Base-by-base conservation (phyloP, 140 eudicot genomes). In the Bidens hawaiensis region DNA sequence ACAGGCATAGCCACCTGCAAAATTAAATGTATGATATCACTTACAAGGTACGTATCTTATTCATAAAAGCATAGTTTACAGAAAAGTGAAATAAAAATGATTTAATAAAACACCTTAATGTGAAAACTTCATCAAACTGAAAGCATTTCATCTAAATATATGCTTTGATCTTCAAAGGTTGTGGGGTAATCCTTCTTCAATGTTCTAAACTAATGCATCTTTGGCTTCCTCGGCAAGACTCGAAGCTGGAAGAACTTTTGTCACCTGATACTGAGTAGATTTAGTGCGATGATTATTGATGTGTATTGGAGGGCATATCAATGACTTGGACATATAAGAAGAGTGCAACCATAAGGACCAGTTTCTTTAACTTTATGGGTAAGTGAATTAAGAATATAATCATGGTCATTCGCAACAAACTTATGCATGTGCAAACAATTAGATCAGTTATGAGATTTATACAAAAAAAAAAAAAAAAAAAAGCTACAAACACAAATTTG, bases 141-240 rank as follows among this genome's bases (percentile, higher is more conserved):
- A 84, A 78, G 33, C 93, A 84, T 61, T 80, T 80, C 91, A 84
- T 78, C 67, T 84, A 87, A 15, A 84, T 58, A 69, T 78, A 85
- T 64, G 93, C 87, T 15, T 85, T 85, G 54, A 84, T 84, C 67
- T 81, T 84, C 69, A 84, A 65, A 3, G 93, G 93, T 59, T 84
- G 93, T 10, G 93, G 93, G 50, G 93, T 84, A 87, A 84, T 84
- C 24, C 87, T 67, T 59, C 93, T 76, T 62, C 87, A 46, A 84
- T 81, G 69, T 81, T 84, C 62, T 79, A 78, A 22, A 81, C 75
- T 10, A 84, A 61, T 60, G 91, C 80, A n/a, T 77, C 91, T 73
- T 84, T 84, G 28, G 81, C 77, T 40, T 78, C 81, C 22, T 79
- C 80, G n/a, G n/a, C n/a, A n/a, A n/a, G n/a, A 10, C 87, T 71